Conservation (phyloP, 164 flowering plant genomes). For the Vitis riparia region DNA sequence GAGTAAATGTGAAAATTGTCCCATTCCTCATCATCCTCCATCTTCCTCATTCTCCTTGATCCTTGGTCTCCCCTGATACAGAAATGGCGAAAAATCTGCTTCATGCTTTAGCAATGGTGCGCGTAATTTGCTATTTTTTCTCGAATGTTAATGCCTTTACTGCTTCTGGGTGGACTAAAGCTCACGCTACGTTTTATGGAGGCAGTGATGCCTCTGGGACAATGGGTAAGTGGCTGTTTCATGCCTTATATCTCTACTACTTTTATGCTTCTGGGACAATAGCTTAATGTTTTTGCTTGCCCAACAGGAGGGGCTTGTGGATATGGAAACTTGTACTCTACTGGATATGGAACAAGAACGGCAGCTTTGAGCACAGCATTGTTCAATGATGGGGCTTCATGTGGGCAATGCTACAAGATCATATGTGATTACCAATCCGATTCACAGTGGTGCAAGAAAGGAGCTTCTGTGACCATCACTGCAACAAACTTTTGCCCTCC, state of each 20-base stretch:
- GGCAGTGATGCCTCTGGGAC: constrained; percentile 23
- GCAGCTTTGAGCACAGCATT: constrained; percentile 85
- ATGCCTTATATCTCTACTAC: too few relatives aligned
- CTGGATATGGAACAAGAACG: constrained; percentile 65
- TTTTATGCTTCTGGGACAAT: not conserved
- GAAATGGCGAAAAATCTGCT: not conserved
- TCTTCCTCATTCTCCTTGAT: constrained; percentile 1
- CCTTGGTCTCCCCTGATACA: not conserved
- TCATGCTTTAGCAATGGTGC: not conserved
- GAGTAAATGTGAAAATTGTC: not conserved
- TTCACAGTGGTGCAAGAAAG: constrained; percentile 66
- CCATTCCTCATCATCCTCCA: not conserved
- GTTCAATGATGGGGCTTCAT: constrained; percentile 78
- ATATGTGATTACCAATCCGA: constrained; percentile 58
- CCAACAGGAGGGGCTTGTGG: constrained; percentile 75
- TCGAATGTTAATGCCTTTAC: constrained; percentile 7
- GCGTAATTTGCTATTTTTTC: not conserved
- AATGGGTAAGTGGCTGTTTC: constrained; percentile 14
- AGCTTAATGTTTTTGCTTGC: not conserved
- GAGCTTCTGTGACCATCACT: constrained; percentile 68
- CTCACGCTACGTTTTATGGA: constrained; percentile 27
- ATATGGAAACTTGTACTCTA: constrained; percentile 63
- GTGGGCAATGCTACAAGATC: constrained; percentile 80
- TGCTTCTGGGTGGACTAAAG: constrained; percentile 21
- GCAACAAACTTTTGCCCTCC: constrained; percentile 97